Evolutionary conservation across 2,329 filamentous ascomycete genomes (phyloP).

Genomic region (Fusarium sp.): DNA sequence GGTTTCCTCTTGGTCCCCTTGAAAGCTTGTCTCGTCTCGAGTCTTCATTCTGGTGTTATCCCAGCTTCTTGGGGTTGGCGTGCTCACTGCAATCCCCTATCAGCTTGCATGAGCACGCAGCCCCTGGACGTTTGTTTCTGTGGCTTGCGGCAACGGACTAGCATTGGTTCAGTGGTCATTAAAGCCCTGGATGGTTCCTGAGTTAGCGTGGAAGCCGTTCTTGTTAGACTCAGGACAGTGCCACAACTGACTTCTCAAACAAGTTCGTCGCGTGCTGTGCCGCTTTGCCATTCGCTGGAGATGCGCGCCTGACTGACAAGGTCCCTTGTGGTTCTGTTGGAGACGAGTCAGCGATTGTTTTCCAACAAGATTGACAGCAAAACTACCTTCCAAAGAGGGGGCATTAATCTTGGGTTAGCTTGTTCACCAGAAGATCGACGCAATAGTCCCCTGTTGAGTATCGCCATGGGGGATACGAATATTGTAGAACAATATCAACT

Average conservation of each 20-base stretch:
- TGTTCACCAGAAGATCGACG: constrained; percentile 15
- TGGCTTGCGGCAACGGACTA: constrained; percentile 24
- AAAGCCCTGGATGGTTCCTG: constrained; percentile 31
- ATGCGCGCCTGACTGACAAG: constrained; percentile 14
- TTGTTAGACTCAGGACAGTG: constrained; percentile 15
- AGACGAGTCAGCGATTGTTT: constrained; percentile 22
- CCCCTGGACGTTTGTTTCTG: constrained; percentile 25
- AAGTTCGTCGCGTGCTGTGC: constrained; percentile 18
- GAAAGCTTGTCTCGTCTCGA: constrained; percentile 23
- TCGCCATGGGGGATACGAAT: constrained; percentile 3
- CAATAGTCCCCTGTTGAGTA: constrained; percentile 21
- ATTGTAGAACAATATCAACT: background rate
- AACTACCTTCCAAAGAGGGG: constrained; percentile 23
- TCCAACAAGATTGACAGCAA: constrained; percentile 24
- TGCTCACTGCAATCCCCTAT: constrained; percentile 2
- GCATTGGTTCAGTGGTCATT: constrained; percentile 20
- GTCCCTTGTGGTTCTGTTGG: constrained; percentile 1
- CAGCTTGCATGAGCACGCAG: constrained; percentile 3
- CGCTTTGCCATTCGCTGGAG: constrained; percentile 20
- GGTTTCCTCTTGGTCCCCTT: constrained; percentile 6
- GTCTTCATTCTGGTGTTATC: constrained; percentile 13
- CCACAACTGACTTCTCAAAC: constrained; percentile 39
- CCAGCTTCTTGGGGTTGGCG: constrained; percentile 16
- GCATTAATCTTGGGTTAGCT: constrained; percentile 20
- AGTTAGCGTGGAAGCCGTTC: constrained; percentile 30